These are phyloP conservation scores for Thelephora aurantiotincta DNA, from an alignment of 768 basidiomycete species.

Conservation along the genomic window DNA sequence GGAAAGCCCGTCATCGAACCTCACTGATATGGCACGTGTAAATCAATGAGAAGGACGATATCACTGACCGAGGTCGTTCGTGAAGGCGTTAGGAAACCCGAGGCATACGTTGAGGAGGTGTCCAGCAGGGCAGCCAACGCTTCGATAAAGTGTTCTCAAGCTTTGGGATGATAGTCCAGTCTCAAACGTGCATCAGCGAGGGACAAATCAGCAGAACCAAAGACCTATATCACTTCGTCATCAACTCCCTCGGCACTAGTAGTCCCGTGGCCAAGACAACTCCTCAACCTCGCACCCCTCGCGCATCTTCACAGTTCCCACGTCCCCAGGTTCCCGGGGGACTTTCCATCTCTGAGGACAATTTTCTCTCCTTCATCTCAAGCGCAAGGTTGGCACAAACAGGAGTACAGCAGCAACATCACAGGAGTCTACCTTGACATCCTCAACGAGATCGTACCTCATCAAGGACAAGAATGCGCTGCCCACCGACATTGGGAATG, in stretches of 20 bases:
- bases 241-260: constrained; percentile 71
- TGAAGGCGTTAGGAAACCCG: constrained; percentile 91
- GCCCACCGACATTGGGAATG: constrained; percentile 94
- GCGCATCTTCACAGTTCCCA: constrained; percentile 89
- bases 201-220: constrained; percentile 86
- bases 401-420: constrained; percentile 97
- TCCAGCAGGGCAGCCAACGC: constrained; percentile 80
- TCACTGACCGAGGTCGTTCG: constrained; percentile 88
- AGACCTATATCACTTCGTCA: constrained; percentile 90
- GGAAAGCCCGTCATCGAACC: constrained; percentile 84
- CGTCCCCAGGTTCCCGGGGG: constrained; percentile 72
- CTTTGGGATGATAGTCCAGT: constrained; percentile 96
- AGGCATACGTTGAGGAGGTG: constrained; percentile 98
- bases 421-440: constrained; percentile 94
- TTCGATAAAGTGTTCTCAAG: constrained; percentile 83
- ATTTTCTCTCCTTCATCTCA: constrained; percentile 84
- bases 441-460: constrained; percentile 94
- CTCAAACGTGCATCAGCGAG: constrained; percentile 91
- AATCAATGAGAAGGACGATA: constrained; percentile 87
- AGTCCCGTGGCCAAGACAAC: constrained; percentile 16
- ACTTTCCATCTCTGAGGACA: constrained; percentile 69
- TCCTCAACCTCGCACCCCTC: constrained; percentile 47
- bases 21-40: constrained; percentile 84
- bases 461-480: constrained; percentile 99
- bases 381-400: constrained; percentile 89